Conservation (phyloP, 2,329 filamentous ascomycete genomes). For the Bipolaris oryzae region DNA sequence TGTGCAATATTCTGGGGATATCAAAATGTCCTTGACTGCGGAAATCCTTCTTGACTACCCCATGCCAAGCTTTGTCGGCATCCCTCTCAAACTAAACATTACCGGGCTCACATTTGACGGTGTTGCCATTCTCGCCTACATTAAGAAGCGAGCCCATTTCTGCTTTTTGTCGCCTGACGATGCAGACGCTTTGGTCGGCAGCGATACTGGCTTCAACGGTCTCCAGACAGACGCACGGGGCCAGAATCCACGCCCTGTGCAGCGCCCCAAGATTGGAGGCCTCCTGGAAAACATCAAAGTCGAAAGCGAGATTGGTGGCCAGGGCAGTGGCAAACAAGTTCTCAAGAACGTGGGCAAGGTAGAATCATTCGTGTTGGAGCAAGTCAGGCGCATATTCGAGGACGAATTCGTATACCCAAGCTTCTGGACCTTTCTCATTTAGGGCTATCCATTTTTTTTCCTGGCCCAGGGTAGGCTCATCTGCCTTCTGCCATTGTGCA, state of each 20-base stretch:
- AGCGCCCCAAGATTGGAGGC: slow-evolving; percentile 66
- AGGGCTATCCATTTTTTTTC: background rate
- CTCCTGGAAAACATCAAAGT: slow-evolving; percentile 91
- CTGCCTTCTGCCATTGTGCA: background rate
- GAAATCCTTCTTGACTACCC: slow-evolving; percentile 97
- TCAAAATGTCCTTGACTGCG: slow-evolving; percentile 86
- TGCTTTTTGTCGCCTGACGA: slow-evolving; percentile 95
- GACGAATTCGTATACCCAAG: slow-evolving; percentile 98
- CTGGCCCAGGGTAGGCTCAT: background rate
- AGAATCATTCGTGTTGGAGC: slow-evolving; percentile 94
- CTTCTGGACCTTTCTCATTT: slow-evolving; percentile 97
- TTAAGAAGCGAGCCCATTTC: slow-evolving; percentile 86
- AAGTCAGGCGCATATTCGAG: slow-evolving; percentile 95
- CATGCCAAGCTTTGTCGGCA: slow-evolving; percentile 96
- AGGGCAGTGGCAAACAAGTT: slow-evolving; percentile 89
- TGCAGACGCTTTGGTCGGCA: slow-evolving; percentile 69
- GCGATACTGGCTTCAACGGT: slow-evolving; percentile 47
- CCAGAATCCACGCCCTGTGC: slow-evolving; percentile 32
- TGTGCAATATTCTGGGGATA: slow-evolving; percentile 85
- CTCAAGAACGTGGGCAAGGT: slow-evolving; percentile 99
- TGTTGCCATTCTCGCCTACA: slow-evolving; percentile 88
- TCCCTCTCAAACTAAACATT: slow-evolving; percentile 92
- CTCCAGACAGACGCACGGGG: slow-evolving; percentile 32
- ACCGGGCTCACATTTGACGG: slow-evolving; percentile 95
- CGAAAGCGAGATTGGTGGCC: slow-evolving; percentile 95